Evolutionary conservation across 345 rosid genomes (phyloP), one percentile per base, ranked within the genome.

Genomic region (Aquilaria sinensis): DNA sequence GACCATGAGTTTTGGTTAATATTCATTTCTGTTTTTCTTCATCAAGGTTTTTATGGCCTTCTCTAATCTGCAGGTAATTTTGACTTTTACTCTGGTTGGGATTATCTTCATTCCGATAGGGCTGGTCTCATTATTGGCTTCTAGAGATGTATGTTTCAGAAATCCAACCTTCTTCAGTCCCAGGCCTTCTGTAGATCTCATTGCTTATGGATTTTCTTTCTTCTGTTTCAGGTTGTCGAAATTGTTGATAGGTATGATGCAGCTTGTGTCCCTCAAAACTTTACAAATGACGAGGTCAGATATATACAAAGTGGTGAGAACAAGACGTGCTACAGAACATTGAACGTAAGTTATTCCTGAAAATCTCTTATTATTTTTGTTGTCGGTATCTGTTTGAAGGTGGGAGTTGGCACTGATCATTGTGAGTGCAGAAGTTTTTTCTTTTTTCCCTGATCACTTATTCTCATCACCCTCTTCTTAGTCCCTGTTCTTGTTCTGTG

Each of bases 91-190:
- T 85, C 83, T 95, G 29, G 88, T 91, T 67, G 85, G 96, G 78
- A 74, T 95, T 58, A 79, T 91, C 82, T 91, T 95, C 72, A 82
- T 91, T 63, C 99, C 99, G 61, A 87, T 95, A 52, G 99, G 99
- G 61, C 83, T 95, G 69, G 96, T 88, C 74, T 83, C 93, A 56
- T 77, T 95, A 58, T 73, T 84, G 68, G 97, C 97, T 73, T 95
- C 99, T 51, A 88, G 73, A 54, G 94, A 89, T 83, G 99, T 86
- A 83, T 68, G 85, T 62, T 63, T 29, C 4, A 15, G 8, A 52
- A 5, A 55, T 60, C 31, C 60, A 10, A 37, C 5, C 43, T 37
- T 37, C 43, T 37, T 37, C 8, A 9, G 5, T 37, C 43, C 9
- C 8, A 2, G 8, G 8, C 43, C 43, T 37, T 37, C 43, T 37